A percentile compares a stretch with the other conserved stretches of the same genome.
These are phyloP conservation scores for Cryptococcus sp. DNA, from an alignment of 1,284 basidiomycete genomes.

Conservation along the genomic window DNA sequence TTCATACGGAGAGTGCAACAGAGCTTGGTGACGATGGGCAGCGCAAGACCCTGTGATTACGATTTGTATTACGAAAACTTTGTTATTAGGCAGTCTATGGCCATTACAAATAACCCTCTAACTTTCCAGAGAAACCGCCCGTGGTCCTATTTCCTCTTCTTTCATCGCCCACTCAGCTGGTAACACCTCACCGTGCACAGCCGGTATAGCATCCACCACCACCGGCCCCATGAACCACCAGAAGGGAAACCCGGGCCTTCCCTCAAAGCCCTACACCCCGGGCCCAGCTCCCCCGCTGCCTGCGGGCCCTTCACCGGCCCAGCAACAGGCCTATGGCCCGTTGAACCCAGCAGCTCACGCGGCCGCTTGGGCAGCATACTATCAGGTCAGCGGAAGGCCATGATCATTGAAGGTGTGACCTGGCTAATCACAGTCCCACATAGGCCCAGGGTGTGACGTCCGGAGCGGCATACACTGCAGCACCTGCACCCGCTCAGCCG, in stretches of 20 bases:
- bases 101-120: background rate
- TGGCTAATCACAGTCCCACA: background rate
- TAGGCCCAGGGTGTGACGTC: constrained; percentile 31
- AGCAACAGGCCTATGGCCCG: constrained; percentile 50
- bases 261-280: constrained; percentile 46
- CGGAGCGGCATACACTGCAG: constrained; percentile 17
- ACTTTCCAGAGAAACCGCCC: too few relatives aligned
- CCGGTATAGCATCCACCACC: too few relatives aligned
- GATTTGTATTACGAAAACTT: background rate
- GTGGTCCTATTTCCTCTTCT: background rate
- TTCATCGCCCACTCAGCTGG: background rate
- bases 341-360: constrained; percentile 33
- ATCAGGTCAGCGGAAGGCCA: constrained; percentile 37
- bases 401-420: background rate
- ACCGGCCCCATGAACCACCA: constrained; percentile 33
- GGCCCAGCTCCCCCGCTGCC: constrained; percentile 53
- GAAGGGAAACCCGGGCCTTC: constrained; percentile 20
- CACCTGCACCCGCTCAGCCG: constrained; percentile 13
- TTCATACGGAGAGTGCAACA: too few relatives aligned
- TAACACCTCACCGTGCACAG: too few relatives aligned
- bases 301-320: constrained; percentile 48
- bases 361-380: constrained; percentile 49
- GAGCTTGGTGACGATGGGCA: background rate
- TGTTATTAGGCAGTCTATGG: too few relatives aligned
- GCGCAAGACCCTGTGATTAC: background rate